Evolutionary conservation across 1,284 basidiomycete species (phyloP), one percentile per base, ranked within the genome.

Genomic region (Wallemia ichthyophaga): DNA sequence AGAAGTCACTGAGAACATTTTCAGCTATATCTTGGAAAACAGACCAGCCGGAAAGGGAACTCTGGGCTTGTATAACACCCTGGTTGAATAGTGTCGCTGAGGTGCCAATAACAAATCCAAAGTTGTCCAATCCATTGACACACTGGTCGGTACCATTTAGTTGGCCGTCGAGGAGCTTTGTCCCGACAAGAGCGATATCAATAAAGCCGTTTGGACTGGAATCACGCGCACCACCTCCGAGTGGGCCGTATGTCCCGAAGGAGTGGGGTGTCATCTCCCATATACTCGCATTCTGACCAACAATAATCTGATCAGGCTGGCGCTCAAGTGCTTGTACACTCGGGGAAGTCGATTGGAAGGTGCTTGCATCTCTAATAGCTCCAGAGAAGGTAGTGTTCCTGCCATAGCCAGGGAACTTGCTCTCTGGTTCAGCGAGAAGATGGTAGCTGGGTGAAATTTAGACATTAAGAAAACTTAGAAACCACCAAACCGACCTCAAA

Each of bases 61-160:
- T 11, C 64, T 64, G 27, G 24, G 28, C 57, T 27, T 15, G 56
- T 27, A 2, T 24, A 21, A 25, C 53, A 54, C 21, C 56, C 21
- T 11, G 5, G 19, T 58, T 58, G 32, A 70, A 71, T 1, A 71
- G 63, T 1, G 70, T 72, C 15, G 67, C 66, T 2, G 69, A 71
- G 1, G 71, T 71, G n/a, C 72, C 72, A 59, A 71, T 69, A 55
- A 71, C 62, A 57, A 69, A 74, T 48, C 69, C 67, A 56, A 53
- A 58, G 32, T 59, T 27, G 2, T 55, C 33, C 19, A 61, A 25
- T 19, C 53, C 59, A 58, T 31, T 48, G 55, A 25, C 25, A 15
- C 28, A 3, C 11, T n/a, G 15, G 28, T 58, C 57, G 15, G 59
- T 54, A 25, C 23, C 33, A 58, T 66, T 69, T 1, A 70, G 62